Percentiles rank a stretch among this genome's conserved stretches.
phyloP scores from a whole-genome alignment of 1,139 yeast genomes.

The Meyerozyma sp. region DNA sequence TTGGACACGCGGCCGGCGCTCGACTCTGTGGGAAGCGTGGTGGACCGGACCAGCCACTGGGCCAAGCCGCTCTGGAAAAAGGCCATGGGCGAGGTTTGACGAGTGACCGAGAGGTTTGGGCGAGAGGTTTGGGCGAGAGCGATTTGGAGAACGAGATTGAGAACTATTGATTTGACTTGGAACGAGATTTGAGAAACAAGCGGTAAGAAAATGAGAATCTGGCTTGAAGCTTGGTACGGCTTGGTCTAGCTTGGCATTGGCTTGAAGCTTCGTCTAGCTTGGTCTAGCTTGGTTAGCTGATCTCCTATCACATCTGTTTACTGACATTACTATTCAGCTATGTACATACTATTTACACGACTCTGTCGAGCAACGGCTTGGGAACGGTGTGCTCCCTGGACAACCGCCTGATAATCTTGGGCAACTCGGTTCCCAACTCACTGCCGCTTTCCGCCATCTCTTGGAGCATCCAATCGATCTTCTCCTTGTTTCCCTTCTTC shows the following conservation, averaged over 20 bases:
- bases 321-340: background rate
- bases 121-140: too few relatives aligned
- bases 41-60: conserved; percentile 60
- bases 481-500: conserved; percentile 24
- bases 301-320: too few relatives aligned
- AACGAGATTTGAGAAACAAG: too few relatives aligned
- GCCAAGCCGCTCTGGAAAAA: conserved; percentile 38
- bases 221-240: too few relatives aligned
- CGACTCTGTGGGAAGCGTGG: conserved; percentile 58
- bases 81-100: conserved; percentile 48
- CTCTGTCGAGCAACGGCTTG: conserved; percentile 5
- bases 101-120: too few relatives aligned
- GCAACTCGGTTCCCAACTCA: conserved; percentile 39
- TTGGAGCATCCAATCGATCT: conserved; percentile 32
- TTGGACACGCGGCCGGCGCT: conserved; percentile 95
- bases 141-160: too few relatives aligned
- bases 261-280: too few relatives aligned
- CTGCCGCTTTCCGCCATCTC: conserved; percentile 23
- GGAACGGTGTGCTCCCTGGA: conserved; percentile 9
- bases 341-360: conserved; percentile 1
- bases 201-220: too few relatives aligned
- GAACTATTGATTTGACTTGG: too few relatives aligned
- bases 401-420: conserved; percentile 22
- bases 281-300: too few relatives aligned
- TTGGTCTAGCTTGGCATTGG: too few relatives aligned